Conservation (phyloP, 2,329 filamentous ascomycete genomes). For the Scedosporium aurantiacum region DNA sequence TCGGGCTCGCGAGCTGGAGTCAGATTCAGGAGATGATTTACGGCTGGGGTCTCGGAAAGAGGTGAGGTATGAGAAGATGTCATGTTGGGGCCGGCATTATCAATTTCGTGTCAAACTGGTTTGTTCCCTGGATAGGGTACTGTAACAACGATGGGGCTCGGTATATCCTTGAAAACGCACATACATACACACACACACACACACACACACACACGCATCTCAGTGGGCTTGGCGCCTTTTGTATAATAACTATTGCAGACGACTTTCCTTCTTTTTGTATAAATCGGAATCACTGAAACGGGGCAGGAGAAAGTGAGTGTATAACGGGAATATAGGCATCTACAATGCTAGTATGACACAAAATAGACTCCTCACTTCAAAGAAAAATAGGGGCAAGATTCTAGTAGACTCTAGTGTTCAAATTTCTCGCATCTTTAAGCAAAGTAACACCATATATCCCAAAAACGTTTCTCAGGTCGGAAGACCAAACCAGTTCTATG, state of each 20-base stretch:
- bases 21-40: conserved; percentile 82
- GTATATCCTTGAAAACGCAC: too few relatives aligned
- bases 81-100: too few relatives aligned
- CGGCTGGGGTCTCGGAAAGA: conserved; percentile 68
- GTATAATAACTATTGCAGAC: background rate
- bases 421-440: too few relatives aligned
- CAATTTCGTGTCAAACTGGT: too few relatives aligned
- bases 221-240: background rate
- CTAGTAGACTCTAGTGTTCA: too few relatives aligned
- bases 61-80: conserved; percentile 10
- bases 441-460: too few relatives aligned
- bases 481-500: background rate
- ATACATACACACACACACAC: background rate
- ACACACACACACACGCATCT: background rate
- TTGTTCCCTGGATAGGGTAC: too few relatives aligned
- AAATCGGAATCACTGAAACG: background rate
- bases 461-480: background rate
- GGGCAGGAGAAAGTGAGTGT: background rate
- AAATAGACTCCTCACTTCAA: background rate
- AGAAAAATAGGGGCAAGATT: background rate
- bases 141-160: too few relatives aligned
- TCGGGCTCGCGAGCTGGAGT: conserved; percentile 68
- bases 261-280: background rate
- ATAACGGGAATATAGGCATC: background rate
- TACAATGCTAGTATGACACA: background rate